Percentiles rank a stretch among this genome's conserved stretches.
phyloP scores from a whole-genome alignment of 306 rosid genomes.

The Corylus heterophylla region DNA sequence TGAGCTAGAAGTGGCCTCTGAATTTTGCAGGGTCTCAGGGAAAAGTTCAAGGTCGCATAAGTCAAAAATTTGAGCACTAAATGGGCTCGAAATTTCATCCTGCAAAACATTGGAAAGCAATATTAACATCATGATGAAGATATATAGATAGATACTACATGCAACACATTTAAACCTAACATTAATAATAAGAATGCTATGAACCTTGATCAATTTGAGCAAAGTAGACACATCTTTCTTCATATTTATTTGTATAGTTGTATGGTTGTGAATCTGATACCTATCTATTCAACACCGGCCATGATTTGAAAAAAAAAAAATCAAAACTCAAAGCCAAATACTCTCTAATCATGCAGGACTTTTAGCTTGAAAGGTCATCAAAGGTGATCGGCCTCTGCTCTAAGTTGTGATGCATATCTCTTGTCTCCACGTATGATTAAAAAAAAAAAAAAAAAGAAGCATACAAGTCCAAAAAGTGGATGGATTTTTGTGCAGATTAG shows the following conservation, averaged over 20 bases:
- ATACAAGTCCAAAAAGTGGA: constrained; percentile 34
- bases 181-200: background rate
- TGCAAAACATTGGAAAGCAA: constrained; percentile 45
- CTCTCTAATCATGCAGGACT: constrained; percentile 36
- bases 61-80: constrained; percentile 65
- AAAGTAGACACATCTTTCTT: constrained; percentile 55
- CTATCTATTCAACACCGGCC: constrained; percentile 17
- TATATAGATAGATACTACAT: background rate
- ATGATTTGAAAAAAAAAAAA: constrained; percentile 23
- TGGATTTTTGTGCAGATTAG: background rate
- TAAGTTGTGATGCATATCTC: too few relatives aligned
- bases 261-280: constrained; percentile 46
- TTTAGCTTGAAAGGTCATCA: constrained; percentile 31
- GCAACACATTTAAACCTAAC: constrained; percentile 16
- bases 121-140: constrained; percentile 32
- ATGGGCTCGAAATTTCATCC: constrained; percentile 89
- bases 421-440: constrained; percentile 26
- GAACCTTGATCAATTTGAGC: constrained; percentile 36
- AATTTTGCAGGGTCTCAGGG: constrained; percentile 69
- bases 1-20: constrained; percentile 79
- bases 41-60: constrained; percentile 70
- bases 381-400: constrained; percentile 8
- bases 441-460: constrained; percentile 13
- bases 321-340: constrained; percentile 39
- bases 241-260: constrained; percentile 19